Percentiles rank a stretch among this genome's conserved stretches.
These are phyloP conservation scores for Ceratobasidium sp. DNA, from an alignment of 1,284 basidiomycete genomes.

Conservation along the genomic window DNA sequence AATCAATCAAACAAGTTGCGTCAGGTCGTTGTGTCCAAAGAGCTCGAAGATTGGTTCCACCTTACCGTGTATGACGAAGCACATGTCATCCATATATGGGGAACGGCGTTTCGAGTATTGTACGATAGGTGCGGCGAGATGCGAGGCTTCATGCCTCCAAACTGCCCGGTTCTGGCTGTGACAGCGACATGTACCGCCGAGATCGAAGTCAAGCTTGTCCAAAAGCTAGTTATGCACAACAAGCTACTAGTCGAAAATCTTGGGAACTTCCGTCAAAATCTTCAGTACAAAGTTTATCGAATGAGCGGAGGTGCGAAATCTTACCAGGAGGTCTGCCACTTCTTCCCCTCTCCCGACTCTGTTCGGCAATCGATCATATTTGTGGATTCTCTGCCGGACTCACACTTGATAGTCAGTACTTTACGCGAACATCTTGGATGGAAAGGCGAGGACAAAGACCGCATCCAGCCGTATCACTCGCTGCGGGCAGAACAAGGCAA, in stretches of 20 bases:
- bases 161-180: background rate
- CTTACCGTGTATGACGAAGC: background rate
- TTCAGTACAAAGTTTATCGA: background rate
- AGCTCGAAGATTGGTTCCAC: background rate
- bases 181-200: background rate
- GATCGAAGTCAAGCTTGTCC: background rate
- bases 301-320: conserved; percentile 1
- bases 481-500: background rate
- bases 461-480: background rate
- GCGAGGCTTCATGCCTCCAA: conserved; percentile 7
- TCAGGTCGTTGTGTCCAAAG: background rate
- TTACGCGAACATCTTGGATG: background rate
- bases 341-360: background rate
- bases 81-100: conserved; percentile 5
- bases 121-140: conserved; percentile 6
- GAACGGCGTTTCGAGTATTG: background rate
- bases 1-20: background rate
- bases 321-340: background rate
- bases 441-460: background rate
- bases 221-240: background rate
- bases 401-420: background rate
- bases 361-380: background rate
- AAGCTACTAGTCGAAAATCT: background rate
- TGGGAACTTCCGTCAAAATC: background rate
- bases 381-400: background rate